Conservation (phyloP, 2,329 filamentous ascomycete genomes). For the Pseudogymnoascus sp. region DNA sequence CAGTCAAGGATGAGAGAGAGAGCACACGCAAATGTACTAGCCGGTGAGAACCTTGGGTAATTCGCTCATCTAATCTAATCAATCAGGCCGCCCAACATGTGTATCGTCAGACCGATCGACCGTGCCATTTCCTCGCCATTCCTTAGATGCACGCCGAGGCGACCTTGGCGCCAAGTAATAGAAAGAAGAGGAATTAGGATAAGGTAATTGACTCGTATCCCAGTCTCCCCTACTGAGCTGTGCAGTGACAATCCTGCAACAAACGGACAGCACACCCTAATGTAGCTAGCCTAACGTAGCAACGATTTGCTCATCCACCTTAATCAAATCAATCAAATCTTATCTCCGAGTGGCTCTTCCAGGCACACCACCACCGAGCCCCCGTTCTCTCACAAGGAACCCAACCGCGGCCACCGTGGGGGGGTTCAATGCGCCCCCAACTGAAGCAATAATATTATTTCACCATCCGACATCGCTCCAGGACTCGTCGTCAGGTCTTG, state of each 20-base stretch:
- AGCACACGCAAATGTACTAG: neutral
- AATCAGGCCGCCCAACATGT: neutral
- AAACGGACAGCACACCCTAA: neutral
- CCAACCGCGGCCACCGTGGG: neutral
- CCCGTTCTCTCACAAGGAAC: neutral
- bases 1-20: neutral
- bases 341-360: neutral
- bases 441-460: neutral
- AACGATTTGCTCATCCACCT: conserved; percentile 5
- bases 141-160: neutral
- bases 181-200: neutral
- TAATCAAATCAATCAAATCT: conserved; percentile 6
- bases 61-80: neutral
- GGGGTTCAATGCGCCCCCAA: neutral
- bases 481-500: neutral
- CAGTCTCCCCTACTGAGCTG: neutral
- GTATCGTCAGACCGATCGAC: neutral
- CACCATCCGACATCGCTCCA: neutral
- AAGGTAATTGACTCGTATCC: neutral
- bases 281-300: neutral
- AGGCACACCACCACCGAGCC: neutral
- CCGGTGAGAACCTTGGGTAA: neutral
- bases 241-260: neutral
- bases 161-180: neutral
- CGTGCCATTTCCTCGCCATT: neutral